Conservation (phyloP, 345 rosid genomes). For the Salix viminalis region DNA sequence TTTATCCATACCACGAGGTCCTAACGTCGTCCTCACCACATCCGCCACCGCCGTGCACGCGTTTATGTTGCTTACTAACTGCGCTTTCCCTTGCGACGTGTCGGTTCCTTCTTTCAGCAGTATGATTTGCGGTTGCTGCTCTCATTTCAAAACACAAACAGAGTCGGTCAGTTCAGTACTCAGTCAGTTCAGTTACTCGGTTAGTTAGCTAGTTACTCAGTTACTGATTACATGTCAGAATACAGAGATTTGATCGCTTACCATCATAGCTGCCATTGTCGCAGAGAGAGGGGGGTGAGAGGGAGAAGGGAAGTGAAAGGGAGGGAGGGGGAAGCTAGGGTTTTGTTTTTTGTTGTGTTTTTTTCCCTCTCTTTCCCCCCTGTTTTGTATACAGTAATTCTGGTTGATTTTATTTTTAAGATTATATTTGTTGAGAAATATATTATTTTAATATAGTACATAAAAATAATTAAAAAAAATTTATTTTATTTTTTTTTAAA, state of each 20-base stretch:
- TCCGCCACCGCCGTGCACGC: slow-evolving; percentile 94
- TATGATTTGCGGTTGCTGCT: slow-evolving; percentile 99
- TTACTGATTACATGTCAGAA: not conserved
- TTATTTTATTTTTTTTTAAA: too few species aligned
- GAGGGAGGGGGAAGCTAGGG: slow-evolving; percentile 8
- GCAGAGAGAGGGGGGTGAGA: not conserved
- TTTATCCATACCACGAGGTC: slow-evolving; percentile 98
- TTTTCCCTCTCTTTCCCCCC: not conserved
- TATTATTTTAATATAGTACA: too few species aligned
- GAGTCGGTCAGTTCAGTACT: not conserved
- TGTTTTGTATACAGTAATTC: too few species aligned
- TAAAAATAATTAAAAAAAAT: too few species aligned
- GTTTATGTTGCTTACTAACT: slow-evolving; percentile 91
- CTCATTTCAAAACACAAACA: not conserved
- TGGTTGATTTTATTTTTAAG: too few species aligned
- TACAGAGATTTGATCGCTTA: slow-evolving; percentile 4
- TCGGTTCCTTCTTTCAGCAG: slow-evolving; percentile 97
- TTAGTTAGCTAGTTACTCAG: not conserved
- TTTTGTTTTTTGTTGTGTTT: not conserved
- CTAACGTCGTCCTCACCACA: slow-evolving; percentile 83
- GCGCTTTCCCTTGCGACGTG: slow-evolving; percentile 94
- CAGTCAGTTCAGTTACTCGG: not conserved
- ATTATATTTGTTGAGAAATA: too few species aligned
- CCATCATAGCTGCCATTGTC: slow-evolving; percentile 37
- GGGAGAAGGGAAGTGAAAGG: not conserved